phyloP scores from a whole-genome alignment of 1,139 yeast species.

The Kodamaea ohmeri region DNA sequence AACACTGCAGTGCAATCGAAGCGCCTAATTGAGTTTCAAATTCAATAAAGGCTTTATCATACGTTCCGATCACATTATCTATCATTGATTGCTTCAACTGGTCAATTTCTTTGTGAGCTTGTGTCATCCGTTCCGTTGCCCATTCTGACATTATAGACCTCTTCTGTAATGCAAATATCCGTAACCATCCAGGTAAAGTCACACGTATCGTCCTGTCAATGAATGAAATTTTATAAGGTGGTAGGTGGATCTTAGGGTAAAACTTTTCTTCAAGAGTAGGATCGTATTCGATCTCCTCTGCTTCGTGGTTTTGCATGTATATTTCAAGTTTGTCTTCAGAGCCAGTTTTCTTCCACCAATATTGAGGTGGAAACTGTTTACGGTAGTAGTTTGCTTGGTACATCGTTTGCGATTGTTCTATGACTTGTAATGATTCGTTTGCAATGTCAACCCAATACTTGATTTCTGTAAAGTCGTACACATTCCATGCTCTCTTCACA shows the following conservation, averaged over 20 bases:
- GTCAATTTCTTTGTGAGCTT: constrained; percentile 21
- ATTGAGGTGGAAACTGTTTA: constrained; percentile 5
- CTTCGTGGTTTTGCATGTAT: constrained; percentile 5
- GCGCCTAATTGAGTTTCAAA: constrained; percentile 50
- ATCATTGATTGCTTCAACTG: constrained; percentile 12
- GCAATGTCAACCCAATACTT: constrained; percentile 31
- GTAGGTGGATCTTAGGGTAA: constrained; percentile 34
- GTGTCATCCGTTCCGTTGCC: constrained; percentile 25
- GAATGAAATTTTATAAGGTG: constrained; percentile 22
- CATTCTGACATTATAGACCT: constrained; percentile 25
- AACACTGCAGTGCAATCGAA: constrained; percentile 53
- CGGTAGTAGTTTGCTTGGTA: constrained; percentile 18
- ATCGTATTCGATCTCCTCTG: constrained; percentile 4
- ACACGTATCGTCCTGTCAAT: constrained; percentile 27
- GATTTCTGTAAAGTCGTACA: constrained; percentile 43
- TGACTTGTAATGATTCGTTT: constrained; percentile 27
- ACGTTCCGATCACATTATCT: constrained; percentile 12
- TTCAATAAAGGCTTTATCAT: constrained; percentile 50
- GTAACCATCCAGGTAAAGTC: constrained; percentile 30
- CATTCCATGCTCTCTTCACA: constrained; percentile 48
- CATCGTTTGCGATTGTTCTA: constrained; percentile 38
- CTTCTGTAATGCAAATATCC: constrained; percentile 25
- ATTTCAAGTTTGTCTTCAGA: constrained; percentile 11
- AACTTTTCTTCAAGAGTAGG: constrained; percentile 19
- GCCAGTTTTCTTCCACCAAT: constrained; percentile 2